Percentiles rank a stretch among this genome's conserved stretches.
phyloP scores from a whole-genome alignment of 805 yeast genomes.

The Suhomyces xylopsoci region DNA sequence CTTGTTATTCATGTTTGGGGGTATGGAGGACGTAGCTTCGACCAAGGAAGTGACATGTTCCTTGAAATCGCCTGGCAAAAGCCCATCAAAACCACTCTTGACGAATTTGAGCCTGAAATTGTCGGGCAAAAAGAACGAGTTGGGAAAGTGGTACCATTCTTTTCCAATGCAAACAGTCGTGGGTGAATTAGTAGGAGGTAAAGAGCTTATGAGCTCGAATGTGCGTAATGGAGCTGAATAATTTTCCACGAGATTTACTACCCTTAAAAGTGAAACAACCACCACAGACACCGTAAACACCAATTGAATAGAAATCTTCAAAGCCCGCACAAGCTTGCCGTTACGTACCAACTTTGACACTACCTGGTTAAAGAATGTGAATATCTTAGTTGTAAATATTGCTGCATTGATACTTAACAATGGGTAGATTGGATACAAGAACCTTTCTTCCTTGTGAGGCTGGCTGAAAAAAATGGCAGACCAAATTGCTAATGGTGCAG shows the following conservation, averaged over 20 bases:
- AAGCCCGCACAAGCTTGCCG: conserved; percentile 2
- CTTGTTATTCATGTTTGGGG: conserved; percentile 69
- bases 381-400: conserved; percentile 29
- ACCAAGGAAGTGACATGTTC: conserved; percentile 33
- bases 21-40: conserved; percentile 44
- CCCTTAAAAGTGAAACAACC: conserved; percentile 44
- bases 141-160: conserved; percentile 93
- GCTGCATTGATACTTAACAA: conserved; percentile 64
- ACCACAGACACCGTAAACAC: conserved; percentile 31
- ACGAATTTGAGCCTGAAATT: conserved; percentile 65
- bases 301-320: conserved; percentile 10
- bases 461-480: conserved; percentile 60
- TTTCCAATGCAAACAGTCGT: conserved; percentile 81
- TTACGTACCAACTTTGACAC: conserved; percentile 3
- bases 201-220: conserved; percentile 8
- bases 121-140: conserved; percentile 75
- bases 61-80: conserved; percentile 81
- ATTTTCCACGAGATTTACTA: conserved; percentile 57
- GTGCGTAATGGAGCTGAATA: conserved; percentile 66
- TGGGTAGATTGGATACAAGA: conserved; percentile 81
- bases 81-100: conserved; percentile 76
- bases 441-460: conserved; percentile 93
- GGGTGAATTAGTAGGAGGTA: background rate
- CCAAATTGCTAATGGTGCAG: conserved; percentile 65
- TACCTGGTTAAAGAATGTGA: conserved; percentile 7